These are phyloP conservation scores for Pseudonitzschia multiseries DNA, from an alignment of 108 stramenopile species.

Conservation along the genomic window DNA sequence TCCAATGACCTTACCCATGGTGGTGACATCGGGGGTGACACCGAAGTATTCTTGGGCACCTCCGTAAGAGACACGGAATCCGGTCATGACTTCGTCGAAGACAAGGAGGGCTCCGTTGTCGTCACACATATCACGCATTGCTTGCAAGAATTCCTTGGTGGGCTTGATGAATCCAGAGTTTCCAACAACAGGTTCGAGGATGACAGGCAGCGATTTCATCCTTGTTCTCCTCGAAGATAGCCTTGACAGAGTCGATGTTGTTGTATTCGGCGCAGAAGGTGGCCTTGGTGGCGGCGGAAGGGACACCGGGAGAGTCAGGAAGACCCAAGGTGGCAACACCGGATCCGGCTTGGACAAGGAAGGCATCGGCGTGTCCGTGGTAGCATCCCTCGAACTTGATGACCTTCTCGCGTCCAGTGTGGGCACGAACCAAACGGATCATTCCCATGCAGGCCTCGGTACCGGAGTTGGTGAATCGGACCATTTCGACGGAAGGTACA, in stretches of 20 bases:
- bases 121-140: conserved; percentile 82
- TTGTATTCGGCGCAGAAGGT: conserved; percentile 97
- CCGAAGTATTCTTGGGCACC: conserved; percentile 97
- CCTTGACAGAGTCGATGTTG: conserved; percentile 90
- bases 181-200: conserved; percentile 97
- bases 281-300: conserved; percentile 86
- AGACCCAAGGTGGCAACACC: conserved; percentile 97
- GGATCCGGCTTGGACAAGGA: conserved; percentile 97
- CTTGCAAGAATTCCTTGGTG: conserved; percentile 92
- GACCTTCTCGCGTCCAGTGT: conserved; percentile 91
- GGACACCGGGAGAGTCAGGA: conserved; percentile 97
- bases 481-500: conserved; percentile 98
- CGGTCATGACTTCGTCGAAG: conserved; percentile 99
- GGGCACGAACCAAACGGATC: conserved; percentile 97
- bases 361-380: conserved; percentile 98
- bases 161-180: conserved; percentile 99
- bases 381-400: conserved; percentile 99
- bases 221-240: conserved; percentile 86
- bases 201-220: conserved; percentile 93
- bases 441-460: conserved; percentile 99
- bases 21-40: conserved; percentile 96
- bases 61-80: conserved; percentile 97
- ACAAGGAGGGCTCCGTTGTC: conserved; percentile 93
- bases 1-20: conserved; percentile 99
- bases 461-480: conserved; percentile 99